Evolutionary conservation across 2,329 filamentous ascomycete genomes (phyloP).

Genomic region (Aspergillus phoenicis): DNA sequence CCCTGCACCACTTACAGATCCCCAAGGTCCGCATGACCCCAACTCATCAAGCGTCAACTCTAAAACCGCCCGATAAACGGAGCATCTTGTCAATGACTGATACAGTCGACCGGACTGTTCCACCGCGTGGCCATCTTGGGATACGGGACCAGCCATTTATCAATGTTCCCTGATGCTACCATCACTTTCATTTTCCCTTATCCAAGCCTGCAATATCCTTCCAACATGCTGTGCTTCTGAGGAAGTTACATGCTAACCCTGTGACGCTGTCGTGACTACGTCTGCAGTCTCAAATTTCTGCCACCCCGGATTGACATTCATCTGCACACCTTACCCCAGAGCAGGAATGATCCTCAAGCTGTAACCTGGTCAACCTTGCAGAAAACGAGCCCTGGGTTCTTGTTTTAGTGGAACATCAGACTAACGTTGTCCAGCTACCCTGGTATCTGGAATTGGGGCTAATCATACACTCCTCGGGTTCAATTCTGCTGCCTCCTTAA

Average conservation of each 20-base stretch:
- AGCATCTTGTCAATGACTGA: not conserved
- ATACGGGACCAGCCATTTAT: not conserved
- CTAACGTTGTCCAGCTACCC: not conserved
- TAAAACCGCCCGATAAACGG: constrained; percentile 6
- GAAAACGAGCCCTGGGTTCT: not conserved
- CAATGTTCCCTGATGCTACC: not conserved
- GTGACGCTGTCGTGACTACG: not conserved
- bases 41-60: constrained; percentile 8
- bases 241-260: not conserved
- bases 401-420: not conserved
- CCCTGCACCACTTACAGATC: not conserved
- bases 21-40: constrained; percentile 7
- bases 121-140: not conserved
- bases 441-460: not conserved
- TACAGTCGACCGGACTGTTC: not conserved
- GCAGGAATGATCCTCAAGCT: constrained; percentile 1
- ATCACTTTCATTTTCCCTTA: not conserved
- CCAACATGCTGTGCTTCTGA: not conserved
- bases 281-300: not conserved
- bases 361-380: not conserved
- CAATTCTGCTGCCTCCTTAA: too few relatives aligned
- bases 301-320: not conserved
- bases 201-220: not conserved
- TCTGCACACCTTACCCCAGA: not conserved
- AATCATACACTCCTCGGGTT: not conserved